These are phyloP conservation scores for Pouteria campechiana DNA, from an alignment of 179 eudicot species.

Conservation along the genomic window DNA sequence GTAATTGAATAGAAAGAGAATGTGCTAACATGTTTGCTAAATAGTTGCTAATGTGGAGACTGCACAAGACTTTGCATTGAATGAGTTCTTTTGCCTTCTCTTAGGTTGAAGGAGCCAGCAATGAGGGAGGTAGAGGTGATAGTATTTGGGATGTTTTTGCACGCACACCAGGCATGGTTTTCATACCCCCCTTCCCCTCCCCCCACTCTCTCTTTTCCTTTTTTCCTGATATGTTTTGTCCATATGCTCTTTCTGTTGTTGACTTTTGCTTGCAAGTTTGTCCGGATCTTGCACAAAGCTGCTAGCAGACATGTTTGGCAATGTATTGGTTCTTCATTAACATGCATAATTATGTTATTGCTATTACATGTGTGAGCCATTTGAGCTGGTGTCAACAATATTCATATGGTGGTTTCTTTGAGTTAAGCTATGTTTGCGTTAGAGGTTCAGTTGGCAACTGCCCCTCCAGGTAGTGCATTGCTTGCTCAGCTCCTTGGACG, in stretches of 20 bases:
- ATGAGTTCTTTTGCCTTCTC: background rate
- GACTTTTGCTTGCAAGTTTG: background rate
- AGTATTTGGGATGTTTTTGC: slow-evolving; percentile 76
- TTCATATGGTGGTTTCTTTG: no score
- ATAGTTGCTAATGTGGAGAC: background rate
- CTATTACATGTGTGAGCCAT: no score
- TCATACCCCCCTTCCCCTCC: background rate
- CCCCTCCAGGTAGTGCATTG: no score
- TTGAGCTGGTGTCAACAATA: no score
- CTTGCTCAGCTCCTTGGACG: no score
- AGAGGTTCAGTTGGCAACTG: no score
- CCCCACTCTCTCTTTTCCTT: background rate
- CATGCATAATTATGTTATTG: no score
- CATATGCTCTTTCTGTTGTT: background rate
- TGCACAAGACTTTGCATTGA: no score
- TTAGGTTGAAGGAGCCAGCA: slow-evolving; percentile 76
- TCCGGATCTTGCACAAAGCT: background rate
- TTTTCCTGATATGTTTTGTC: background rate
- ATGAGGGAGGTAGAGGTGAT: slow-evolving; percentile 68
- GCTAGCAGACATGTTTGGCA: no score
- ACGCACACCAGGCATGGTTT: slow-evolving; percentile 30
- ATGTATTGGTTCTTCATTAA: no score
- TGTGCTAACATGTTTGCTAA: background rate
- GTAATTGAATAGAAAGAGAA: background rate
- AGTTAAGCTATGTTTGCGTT: no score